Evolutionary conservation across 140 eudicot genomes (phyloP), one percentile per base, ranked within the genome.

Genomic region (Stevia rebaudiana): DNA sequence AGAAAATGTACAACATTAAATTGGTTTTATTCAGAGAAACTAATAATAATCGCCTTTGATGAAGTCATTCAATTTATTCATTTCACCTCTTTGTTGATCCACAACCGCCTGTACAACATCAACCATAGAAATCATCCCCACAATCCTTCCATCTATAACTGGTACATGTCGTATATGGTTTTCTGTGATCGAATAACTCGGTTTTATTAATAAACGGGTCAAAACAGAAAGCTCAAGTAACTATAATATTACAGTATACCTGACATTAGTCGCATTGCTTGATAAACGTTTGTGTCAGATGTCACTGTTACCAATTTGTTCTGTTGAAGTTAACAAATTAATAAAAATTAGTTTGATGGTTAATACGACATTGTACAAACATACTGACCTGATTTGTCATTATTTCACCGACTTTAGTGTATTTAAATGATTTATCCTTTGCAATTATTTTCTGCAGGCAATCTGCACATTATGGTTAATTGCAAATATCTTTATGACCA

Each of bases 201-300:
- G 19, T 30, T 15, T 9, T 8, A 36, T 35, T 4, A 11, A 15
- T 33, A 59, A 18, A 59, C 3, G 17, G 28, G 5, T 58, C 30
- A 36, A 31, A 6, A 37, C 12, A 0, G 43, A 58, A 11, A 59
- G 10, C 64, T 1, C 24, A 7, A 59, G 47, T 36, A 9, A 10
- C 0, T 17, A 24, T 2, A 9, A 7, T 8, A 9, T 47, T 15
- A 36, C 54, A 19, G 43, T 35, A 28, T 78, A 82, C 98, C 98
- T 79, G 95, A 73, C 98, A 87, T 87, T 30, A 84, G 78, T 71
- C 88, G 86, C 96, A 91, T 91, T 77, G 98, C 97, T 11, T 78
- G 89, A 33, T 83, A 79, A 68, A 87, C 70, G 63, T 79, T 84
- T 55, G 95, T 83, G 63, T 87, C 95, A 18, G 96, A 91, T 40